A percentile compares a stretch with the other conserved stretches of the same genome.
These are phyloP conservation scores for Pontederia crassipes DNA, from an alignment of 176 grass and related monocot genomes.

Conservation along the genomic window DNA sequence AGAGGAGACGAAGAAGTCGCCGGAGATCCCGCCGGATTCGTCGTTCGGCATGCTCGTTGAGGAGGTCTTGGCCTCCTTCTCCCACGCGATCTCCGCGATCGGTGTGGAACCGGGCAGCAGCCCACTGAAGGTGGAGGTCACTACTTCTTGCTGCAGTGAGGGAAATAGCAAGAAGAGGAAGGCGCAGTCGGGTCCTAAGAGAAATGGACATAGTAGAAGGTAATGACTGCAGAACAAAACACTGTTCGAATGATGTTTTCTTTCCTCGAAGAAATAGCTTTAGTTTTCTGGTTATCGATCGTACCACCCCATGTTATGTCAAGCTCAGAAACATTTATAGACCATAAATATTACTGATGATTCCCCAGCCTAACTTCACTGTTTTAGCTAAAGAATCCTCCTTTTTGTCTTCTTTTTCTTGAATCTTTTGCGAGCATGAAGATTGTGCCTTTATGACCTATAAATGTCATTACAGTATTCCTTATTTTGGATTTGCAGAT, in stretches of 20 bases:
- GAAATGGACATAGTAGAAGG: not conserved
- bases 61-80: conserved; percentile 8
- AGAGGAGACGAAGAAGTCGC: not conserved
- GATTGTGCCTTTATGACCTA: too few species aligned
- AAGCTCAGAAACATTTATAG: too few species aligned
- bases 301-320: too few species aligned
- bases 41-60: not conserved
- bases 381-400: too few species aligned
- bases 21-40: not conserved
- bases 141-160: not conserved
- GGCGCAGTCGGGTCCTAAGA: not conserved
- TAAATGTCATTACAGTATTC: not conserved
- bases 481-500: conserved; percentile 29
- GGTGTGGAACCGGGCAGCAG: not conserved
- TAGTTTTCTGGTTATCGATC: too few species aligned
- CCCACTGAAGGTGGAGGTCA: not conserved
- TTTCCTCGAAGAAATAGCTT: too few species aligned
- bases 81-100: not conserved
- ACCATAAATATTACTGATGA: too few species aligned
- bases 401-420: too few species aligned
- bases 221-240: not conserved
- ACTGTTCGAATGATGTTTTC: not conserved
- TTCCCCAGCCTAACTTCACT: too few species aligned
- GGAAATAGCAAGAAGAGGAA: not conserved
- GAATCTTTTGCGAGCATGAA: too few species aligned